Base-by-base conservation (phyloP, 2,329 filamentous ascomycete genomes). In the Claviceps sp. region DNA sequence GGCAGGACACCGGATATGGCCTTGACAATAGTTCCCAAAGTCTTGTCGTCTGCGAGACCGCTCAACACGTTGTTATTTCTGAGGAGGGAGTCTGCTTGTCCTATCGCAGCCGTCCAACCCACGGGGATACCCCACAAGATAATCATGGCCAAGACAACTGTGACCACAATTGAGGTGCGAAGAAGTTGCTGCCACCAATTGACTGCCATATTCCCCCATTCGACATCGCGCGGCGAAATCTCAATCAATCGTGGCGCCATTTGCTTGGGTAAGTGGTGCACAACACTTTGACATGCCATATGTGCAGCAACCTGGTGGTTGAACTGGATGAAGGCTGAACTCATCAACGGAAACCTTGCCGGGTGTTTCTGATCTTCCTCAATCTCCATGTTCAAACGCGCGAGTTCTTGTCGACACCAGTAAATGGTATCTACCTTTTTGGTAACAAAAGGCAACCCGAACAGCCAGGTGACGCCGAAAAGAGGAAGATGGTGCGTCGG, bases 161-260 rank as follows among this genome's bases (percentile, higher is more conserved):
- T 67, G 34, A 88, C 70, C 11, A 91, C 84, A 8, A 84, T 64
- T 38, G 72, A 77, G 2, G 82, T 82, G 30, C 89, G 80, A 34
- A 89, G 62, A 75, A 91, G 95, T 52, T 84, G 79, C 56, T 91
- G 84, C 89, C 90, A 97, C 91, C 93, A 97, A 51, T 78, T 82
- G 60, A 96, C 85, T 0, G 89, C 90, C 84, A 98, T 91, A 63
- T 98, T 98, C 58, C 94, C 88, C 93, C 93, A 98, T 42, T 94
- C 77, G 8, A 98, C 89, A 63, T 97, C 90, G 44, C 84, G 84
- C 0, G 93, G 93, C 6, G 89, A 89, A 47, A 98, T 89, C 64
- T 98, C 93, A n/a, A 95, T 86, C 42, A 87, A 78, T 30, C 93
- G 81, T 0, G 93, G 93, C 1, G 88, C 79, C 93, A 98, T 98